phyloP scores from a whole-genome alignment of 176 grass and related monocot genomes.

The Rhynchospora pubera region DNA sequence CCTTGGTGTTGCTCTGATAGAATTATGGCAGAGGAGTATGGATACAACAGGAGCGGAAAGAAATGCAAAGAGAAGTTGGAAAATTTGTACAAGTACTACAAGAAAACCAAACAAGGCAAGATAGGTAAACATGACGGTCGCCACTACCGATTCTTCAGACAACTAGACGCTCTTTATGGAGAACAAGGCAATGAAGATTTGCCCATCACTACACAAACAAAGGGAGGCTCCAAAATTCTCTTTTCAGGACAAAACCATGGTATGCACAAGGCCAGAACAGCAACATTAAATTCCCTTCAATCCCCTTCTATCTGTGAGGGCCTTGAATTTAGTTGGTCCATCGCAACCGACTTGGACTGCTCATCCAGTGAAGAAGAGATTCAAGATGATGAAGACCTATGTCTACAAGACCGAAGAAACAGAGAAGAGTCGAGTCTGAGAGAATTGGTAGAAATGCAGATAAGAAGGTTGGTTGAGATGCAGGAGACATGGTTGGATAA shows the following conservation, averaged over 20 bases:
- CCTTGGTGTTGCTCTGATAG: constrained; percentile 24
- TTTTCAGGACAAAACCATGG: constrained; percentile 11
- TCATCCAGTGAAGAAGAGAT: constrained; percentile 33
- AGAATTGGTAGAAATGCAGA: constrained; percentile 58
- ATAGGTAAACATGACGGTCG: constrained; percentile 61
- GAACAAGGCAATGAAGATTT: background rate
- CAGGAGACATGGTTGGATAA: constrained; percentile 63
- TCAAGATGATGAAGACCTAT: constrained; percentile 4
- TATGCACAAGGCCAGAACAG: background rate
- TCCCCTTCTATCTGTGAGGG: background rate
- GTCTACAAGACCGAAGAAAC: constrained; percentile 26
- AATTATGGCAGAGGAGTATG: constrained; percentile 70
- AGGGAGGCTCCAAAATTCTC: background rate
- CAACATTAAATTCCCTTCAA: background rate
- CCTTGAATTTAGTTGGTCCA: background rate
- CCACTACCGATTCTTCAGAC: constrained; percentile 83
- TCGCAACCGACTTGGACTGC: constrained; percentile 34
- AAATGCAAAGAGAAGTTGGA: constrained; percentile 98
- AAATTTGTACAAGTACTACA: constrained; percentile 99
- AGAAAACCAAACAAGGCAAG: constrained; percentile 82
- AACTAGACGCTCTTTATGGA: constrained; percentile 80
- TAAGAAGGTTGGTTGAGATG: constrained; percentile 61
- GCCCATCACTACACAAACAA: background rate
- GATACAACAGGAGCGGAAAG: constrained; percentile 72
- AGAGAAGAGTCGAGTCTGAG: constrained; percentile 52